Conservation (phyloP, 2,329 filamentous ascomycete genomes). For the Thelonectria olida region DNA sequence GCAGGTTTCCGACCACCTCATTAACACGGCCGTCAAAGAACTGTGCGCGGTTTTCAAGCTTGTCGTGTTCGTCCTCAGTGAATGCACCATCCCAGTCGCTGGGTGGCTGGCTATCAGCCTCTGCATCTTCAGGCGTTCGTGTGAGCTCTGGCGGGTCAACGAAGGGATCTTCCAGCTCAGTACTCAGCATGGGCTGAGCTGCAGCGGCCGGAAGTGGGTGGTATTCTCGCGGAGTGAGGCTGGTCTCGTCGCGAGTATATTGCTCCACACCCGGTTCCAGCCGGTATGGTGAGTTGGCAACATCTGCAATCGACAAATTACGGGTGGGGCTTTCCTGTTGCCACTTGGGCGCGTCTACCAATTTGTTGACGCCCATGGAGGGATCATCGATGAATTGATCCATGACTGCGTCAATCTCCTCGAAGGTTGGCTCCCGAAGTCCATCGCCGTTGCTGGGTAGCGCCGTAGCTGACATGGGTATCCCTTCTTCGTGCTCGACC, state of each 20-base stretch:
- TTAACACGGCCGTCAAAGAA: constrained; percentile 96
- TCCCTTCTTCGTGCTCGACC: constrained; percentile 40
- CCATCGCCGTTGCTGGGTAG: constrained; percentile 28
- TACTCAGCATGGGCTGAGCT: constrained; percentile 56
- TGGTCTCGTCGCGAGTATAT: constrained; percentile 75
- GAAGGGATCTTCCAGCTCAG: constrained; percentile 71
- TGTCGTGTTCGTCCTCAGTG: constrained; percentile 82
- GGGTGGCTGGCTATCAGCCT: constrained; percentile 67
- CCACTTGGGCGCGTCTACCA: constrained; percentile 57
- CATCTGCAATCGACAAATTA: constrained; percentile 34
- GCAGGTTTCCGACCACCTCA: constrained; percentile 79
- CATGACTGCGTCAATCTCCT: constrained; percentile 95
- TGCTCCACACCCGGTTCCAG: constrained; percentile 59
- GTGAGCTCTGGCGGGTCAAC: constrained; percentile 60
- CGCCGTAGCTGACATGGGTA: constrained; percentile 27
- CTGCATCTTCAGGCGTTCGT: constrained; percentile 61
- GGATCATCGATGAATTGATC: constrained; percentile 79
- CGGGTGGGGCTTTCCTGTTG: constrained; percentile 35
- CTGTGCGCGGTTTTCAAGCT: constrained; percentile 79
- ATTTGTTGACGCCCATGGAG: constrained; percentile 77
- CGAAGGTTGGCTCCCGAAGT: constrained; percentile 65
- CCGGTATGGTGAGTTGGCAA: constrained; percentile 60
- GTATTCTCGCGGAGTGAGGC: constrained; percentile 73
- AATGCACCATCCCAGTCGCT: constrained; percentile 95
- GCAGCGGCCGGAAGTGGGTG: constrained; percentile 57